Evolutionary conservation across 176 grass and related monocot genomes (phyloP).

Genomic region (Elymus sibiricus): DNA sequence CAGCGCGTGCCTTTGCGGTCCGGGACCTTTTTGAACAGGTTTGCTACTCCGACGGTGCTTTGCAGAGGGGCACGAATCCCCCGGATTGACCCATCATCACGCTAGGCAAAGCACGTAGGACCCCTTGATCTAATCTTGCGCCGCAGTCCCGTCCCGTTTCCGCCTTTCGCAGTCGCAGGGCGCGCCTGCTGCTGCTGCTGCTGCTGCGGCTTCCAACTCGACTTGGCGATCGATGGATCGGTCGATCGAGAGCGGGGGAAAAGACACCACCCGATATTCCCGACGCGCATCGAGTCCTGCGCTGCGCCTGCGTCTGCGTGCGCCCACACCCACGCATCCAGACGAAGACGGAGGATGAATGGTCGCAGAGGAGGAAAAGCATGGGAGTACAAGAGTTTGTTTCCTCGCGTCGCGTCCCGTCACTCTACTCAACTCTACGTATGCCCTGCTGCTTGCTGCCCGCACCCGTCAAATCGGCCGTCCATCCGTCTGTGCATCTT

Average conservation of each 20-base stretch:
- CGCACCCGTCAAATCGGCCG: conserved; percentile 24
- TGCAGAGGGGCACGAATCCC: conserved; percentile 27
- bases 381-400: conserved; percentile 38
- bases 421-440: background rate
- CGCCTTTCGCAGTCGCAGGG: conserved; percentile 1
- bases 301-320: conserved; percentile 10
- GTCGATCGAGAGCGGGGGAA: background rate
- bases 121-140: background rate
- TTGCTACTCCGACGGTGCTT: background rate
- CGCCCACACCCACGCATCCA: background rate
- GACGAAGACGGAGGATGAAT: background rate
- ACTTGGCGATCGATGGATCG: background rate
- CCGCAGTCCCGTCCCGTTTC: background rate
- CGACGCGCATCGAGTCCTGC: conserved; percentile 26
- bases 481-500: conserved; percentile 5
- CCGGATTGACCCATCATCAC: conserved; percentile 28
- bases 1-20: conserved; percentile 10
- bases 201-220: background rate
- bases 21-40: background rate
- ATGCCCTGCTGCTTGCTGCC: conserved; percentile 20
- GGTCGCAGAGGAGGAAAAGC: background rate
- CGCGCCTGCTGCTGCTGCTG: background rate
- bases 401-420: conserved; percentile 39
- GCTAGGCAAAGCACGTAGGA: background rate
- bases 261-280: conserved; percentile 36